Conservation (phyloP, 2,329 filamentous ascomycete genomes). For the Xylariaceae sp. region DNA sequence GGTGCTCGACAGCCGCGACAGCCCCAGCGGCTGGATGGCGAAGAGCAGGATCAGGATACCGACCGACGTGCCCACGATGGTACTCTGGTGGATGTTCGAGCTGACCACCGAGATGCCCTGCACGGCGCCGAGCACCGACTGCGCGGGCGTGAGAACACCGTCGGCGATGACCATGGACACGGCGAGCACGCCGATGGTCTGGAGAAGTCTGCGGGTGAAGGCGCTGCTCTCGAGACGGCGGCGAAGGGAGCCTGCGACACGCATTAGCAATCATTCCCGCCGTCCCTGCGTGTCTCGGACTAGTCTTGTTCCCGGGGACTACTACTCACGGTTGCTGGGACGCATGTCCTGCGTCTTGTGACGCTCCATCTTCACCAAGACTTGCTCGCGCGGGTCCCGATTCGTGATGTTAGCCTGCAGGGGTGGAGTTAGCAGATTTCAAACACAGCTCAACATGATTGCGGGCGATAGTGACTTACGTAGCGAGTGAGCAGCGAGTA, state of each 20-base stretch:
- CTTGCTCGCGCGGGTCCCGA: constrained; percentile 48
- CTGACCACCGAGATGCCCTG: constrained; percentile 55
- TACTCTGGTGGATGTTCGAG: constrained; percentile 44
- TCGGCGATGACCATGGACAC: constrained; percentile 62
- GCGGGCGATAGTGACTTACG: constrained; percentile 23
- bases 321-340: no score
- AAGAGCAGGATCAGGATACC: constrained; percentile 59
- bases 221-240: constrained; percentile 44
- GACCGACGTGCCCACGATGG: constrained; percentile 57
- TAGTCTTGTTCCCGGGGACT: no score
- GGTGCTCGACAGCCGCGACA: constrained; percentile 47
- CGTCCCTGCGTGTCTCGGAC: no score
- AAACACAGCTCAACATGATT: no score
- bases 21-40: constrained; percentile 56
- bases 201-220: constrained; percentile 45
- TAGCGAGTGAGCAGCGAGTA: constrained; percentile 58
- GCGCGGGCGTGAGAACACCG: constrained; percentile 60
- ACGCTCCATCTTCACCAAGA: constrained; percentile 52
- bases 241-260: no score
- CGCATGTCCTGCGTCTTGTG: constrained; percentile 48
- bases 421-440: constrained; percentile 1
- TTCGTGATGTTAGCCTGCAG: constrained; percentile 50
- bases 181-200: constrained; percentile 55
- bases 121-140: constrained; percentile 62
- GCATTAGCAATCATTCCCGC: no score